Base-by-base conservation (phyloP, 805 yeast species). In the Starmerella davenportii region DNA sequence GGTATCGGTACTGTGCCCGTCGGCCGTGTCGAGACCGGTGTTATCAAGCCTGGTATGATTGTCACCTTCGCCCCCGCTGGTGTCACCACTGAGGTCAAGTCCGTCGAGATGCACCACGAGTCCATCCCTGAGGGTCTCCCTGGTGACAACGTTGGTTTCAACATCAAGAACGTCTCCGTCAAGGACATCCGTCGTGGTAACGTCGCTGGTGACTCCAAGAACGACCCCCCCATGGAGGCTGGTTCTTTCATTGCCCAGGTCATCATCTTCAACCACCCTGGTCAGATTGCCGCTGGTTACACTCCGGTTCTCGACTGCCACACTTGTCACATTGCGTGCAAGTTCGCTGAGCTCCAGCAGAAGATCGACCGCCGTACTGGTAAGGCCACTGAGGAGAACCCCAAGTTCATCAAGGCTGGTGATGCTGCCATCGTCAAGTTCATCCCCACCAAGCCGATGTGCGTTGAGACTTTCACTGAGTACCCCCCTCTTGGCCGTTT, bases 401-500 rank as follows among this genome's bases (percentile, higher is more conserved):
- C 95, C 58, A 85, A 87, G 63, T 80, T 76, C 70, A 74, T 92
- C 67, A 84, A 84, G 72, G 78, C 93, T 59, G 93, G 94, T 65
- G 94, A 85, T 69, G 84, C 92, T 68, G 87, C 93, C 54, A 77
- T 82, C 61, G 95, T 90, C 53, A 76, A 75, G 61, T 72, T 85
- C 69, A 75, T 82, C 57, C 79, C 87, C 55, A 63, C 79, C 57
- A 84, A 79, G 73, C 85, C 93, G 58, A 73, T 87, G 70, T 85
- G 95, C 67, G 93, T 85, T 53, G 95, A 87, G 69, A 72, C 87
- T 55, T 87, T 75, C 76, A 68, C 75, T 61, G 90, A 82, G 62
- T 84, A 87, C 76, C 94, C 87, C 64, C 94, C 92, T 69, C 68
- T 87, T 66, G 90, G 94, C 69, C 84, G 96, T 77, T 72, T 87